Base-by-base conservation (phyloP, 2,329 filamentous ascomycete genomes). In the Thielaviopsis populi region DNA sequence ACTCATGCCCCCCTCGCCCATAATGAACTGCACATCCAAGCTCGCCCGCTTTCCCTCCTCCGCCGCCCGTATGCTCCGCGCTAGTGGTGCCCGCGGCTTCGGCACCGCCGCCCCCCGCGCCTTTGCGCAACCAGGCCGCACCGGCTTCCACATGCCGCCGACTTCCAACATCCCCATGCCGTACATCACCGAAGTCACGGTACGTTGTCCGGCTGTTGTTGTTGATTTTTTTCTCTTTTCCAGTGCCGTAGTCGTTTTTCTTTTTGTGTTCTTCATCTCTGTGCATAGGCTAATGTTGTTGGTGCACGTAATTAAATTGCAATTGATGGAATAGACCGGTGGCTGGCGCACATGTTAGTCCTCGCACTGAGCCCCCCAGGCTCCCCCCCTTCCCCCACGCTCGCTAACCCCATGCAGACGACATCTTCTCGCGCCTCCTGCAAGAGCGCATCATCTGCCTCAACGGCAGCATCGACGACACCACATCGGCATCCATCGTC, bases 381-480 rank as follows among this genome's bases (percentile, higher is more conserved):
- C 4, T 33, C 7, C 50, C 50, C 27, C 8, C 5, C 50, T 30
- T 11, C 53, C 15, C 30, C 27, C 13, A 7, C 30, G 27, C 24
- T n/a, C 4, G 6, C 61, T 66, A 63, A 61, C 59, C 43, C 46
- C 30, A n/a, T 40, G 19, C 10, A 65, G 63, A 65, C 37, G 88
- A 91, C 72, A 90, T 91, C 68, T 91, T 91, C 74, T 91, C 87
- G 22, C 86, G 89, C 71, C 78, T 91, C 5, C 75, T 91, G 19
- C 41, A 89, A 84, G 92, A 97, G 79, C 89, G 92, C 68, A 97
- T 97, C 71, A 82, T 99, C 71, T 96, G 89, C 72, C 82, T 97
- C 42, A 96, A 96, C 71, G 92, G 92, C 71, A 81, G 88, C 71
- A 91, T 97, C 65, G 88, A 97, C 76, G 89, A 96, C 72, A 86